Evolutionary conservation across 2,329 filamentous ascomycete genomes (phyloP), one percentile per base, ranked within the genome.

Genomic region (Colletotrichum salicis): DNA sequence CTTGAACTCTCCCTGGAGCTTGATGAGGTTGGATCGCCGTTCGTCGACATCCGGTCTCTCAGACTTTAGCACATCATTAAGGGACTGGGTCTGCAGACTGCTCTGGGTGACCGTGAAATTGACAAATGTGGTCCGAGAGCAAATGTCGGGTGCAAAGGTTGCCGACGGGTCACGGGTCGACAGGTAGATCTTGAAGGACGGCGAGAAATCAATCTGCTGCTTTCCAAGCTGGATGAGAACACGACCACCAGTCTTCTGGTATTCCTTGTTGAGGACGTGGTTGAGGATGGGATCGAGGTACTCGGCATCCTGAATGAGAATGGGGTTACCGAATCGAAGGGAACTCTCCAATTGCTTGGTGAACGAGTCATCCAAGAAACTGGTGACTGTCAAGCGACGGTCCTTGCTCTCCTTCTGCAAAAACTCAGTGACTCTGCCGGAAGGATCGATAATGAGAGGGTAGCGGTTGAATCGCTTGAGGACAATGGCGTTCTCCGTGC

Each of bases 81-180:
- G 90, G 1, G 96, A 98, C 83, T 99, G 96, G 2, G 96, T 98
- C 84, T 97, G 96, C 79, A 99, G 88, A 87, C 96, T 98, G 89
- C 96, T 98, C 84, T 98, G 96, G 5, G 96, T 99, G 74, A 99
- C 96, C 1, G 97, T 98, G 77, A 99, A 99, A 84, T 99, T 99
- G 88, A 99, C 96, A 83, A 99, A 97, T 0, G 97, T 99, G 7
- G 96, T 98, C 78, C 97, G 91, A 86, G 95, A 97, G 90, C 97
- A 99, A 74, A 99, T 94, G 79, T 99, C 96, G 0, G 96, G 97
- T 8, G 96, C 91, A 81, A 99, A 99, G 8, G 92, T 94, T 31
- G 96, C 96, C 54, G 97, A 99, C 1, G 97, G 97, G 84, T 99
- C 96, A 78, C 96, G 89, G 1, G 97, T 99, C 0, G 96, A 98